Conservation (phyloP, 116 monocot species). For the Phalaenopsis hybrid region DNA sequence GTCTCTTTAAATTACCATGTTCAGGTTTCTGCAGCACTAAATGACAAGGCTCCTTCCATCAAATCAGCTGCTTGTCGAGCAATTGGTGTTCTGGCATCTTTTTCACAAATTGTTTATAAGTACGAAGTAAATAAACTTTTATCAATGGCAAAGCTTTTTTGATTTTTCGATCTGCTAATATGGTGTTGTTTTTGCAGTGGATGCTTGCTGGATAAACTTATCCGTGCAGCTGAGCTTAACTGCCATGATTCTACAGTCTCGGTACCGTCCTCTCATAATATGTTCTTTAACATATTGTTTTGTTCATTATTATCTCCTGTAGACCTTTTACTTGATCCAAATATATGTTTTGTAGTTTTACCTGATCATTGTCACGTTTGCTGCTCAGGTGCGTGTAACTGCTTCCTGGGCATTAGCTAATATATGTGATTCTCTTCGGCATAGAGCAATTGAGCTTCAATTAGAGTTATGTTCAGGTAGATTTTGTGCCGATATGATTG, state of each 20-base stretch:
- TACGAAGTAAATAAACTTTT: slow-evolving; percentile 11
- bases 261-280: slow-evolving; percentile 30
- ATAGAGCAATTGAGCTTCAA: slow-evolving; percentile 32
- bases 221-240: slow-evolving; percentile 63
- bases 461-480: slow-evolving; percentile 26
- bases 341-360: slow-evolving; percentile 2
- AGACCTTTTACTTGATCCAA: neutral
- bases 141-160: neutral
- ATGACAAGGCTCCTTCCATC: slow-evolving; percentile 57
- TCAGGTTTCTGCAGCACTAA: slow-evolving; percentile 58
- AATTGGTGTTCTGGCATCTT: slow-evolving; percentile 81
- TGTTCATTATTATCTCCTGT: neutral
- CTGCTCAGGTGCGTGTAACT: slow-evolving; percentile 73
- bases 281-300: neutral
- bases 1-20: slow-evolving; percentile 7
- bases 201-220: slow-evolving; percentile 52
- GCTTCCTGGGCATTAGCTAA: slow-evolving; percentile 98
- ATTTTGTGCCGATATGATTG: neutral
- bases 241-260: slow-evolving; percentile 50
- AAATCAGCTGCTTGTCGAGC: slow-evolving; percentile 94
- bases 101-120: slow-evolving; percentile 53
- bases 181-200: slow-evolving; percentile 38
- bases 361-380: neutral
- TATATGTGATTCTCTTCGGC: slow-evolving; percentile 92
- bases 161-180: neutral